A percentile compares a stretch with the other conserved stretches of the same genome.
Evolutionary conservation across 495 filamentous ascomycete species (phyloP).

Genomic region (Aspergillus taichungensis): DNA sequence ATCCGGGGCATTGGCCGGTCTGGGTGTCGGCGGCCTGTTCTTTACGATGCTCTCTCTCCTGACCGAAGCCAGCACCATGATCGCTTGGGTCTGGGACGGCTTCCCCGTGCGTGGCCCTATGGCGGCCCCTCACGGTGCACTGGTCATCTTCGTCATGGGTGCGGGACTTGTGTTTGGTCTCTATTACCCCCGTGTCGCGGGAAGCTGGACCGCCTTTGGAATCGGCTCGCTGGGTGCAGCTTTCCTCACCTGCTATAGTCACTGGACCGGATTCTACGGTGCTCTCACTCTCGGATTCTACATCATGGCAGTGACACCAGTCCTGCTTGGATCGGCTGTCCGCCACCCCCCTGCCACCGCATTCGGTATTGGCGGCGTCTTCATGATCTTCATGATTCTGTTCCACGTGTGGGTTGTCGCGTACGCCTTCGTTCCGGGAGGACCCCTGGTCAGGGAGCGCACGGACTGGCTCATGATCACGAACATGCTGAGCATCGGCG

Average conservation of each 20-base stretch:
- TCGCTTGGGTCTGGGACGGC: conserved; percentile 98
- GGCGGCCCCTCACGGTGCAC: conserved; percentile 77
- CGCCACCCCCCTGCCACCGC: conserved; percentile 64
- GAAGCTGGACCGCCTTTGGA: conserved; percentile 75
- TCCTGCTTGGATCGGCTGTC: conserved; percentile 67
- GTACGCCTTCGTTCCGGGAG: conserved; percentile 98
- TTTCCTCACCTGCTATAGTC: conserved; percentile 63
- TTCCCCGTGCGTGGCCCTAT: conserved; percentile 87
- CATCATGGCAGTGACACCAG: conserved; percentile 68
- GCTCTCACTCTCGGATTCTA: conserved; percentile 69
- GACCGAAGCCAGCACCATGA: conserved; percentile 98
- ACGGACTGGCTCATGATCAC: conserved; percentile 90
- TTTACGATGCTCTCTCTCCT: conserved; percentile 91
- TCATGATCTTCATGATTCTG: conserved; percentile 86
- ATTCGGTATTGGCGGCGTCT: conserved; percentile 79
- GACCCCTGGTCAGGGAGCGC: conserved; percentile 83
- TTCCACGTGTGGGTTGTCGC: conserved; percentile 98
- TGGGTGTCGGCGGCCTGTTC: conserved; percentile 75
- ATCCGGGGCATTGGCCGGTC: conserved; percentile 59
- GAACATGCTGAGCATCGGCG: conserved; percentile 77
- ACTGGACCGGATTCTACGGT: conserved; percentile 91
- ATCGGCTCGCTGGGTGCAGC: conserved; percentile 71
- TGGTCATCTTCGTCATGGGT: conserved; percentile 80
- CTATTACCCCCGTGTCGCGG: conserved; percentile 56
- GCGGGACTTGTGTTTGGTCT: conserved; percentile 72